Evolutionary conservation across 768 basidiomycete genomes (phyloP).

Genomic region (Baorangia bicolor): DNA sequence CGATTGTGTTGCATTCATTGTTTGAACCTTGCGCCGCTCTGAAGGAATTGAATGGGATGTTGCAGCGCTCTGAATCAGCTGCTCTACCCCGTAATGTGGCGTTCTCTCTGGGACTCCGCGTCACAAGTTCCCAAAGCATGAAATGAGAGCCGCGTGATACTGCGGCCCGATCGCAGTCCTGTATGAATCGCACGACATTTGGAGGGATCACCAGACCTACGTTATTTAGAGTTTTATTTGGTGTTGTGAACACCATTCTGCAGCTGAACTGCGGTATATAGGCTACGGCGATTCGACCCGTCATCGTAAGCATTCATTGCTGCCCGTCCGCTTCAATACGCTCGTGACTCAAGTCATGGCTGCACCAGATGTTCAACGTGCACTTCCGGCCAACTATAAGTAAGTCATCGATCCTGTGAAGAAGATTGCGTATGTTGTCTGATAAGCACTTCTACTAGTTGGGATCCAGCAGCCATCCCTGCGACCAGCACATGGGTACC

Average conservation of each 20-base stretch:
- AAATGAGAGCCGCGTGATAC: not conserved
- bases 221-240: not conserved
- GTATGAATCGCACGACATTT: no score
- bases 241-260: not conserved
- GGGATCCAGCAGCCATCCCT: conserved; percentile 26
- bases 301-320: not conserved
- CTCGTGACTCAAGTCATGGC: conserved; percentile 16
- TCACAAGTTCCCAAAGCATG: not conserved
- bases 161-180: no score
- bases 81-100: not conserved
- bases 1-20: no score
- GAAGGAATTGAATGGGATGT: not conserved
- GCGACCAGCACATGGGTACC: conserved; percentile 27
- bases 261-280: not conserved
- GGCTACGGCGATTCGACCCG: not conserved
- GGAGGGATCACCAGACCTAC: not conserved
- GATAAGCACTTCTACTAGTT: conserved; percentile 8
- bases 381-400: conserved; percentile 15
- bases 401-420: not conserved
- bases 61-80: not conserved
- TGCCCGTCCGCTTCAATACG: not conserved
- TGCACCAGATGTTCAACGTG: conserved; percentile 20
- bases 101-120: not conserved
- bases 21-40: not conserved
- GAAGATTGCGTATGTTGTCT: not conserved